Base-by-base conservation (phyloP, 139 green algal genomes). In the Desmodesmus armatus region DNA sequence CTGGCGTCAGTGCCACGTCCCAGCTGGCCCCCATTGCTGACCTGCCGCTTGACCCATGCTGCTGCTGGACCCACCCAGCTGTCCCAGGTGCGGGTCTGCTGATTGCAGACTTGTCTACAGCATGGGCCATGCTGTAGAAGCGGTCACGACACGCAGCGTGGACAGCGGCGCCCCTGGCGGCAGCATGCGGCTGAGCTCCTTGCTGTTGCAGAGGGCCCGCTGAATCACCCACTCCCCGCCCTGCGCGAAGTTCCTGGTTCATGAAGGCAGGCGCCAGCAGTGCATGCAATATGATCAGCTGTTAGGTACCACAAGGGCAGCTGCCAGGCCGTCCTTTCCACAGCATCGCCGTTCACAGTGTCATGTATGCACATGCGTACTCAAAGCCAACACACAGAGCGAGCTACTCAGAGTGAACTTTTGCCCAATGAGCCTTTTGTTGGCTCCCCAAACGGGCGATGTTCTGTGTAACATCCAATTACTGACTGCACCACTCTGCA, bases 141-240 rank as follows among this genome's bases (percentile, higher is more conserved):
- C 80, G 35, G 86, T 87, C 33, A 89, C 73, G 41, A 89, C 73
- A 4, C 86, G 72, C 25, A 90, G 47, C 17, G 86, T 90, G 58
- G 80, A 87, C 63, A 90, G 74, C 17, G 86, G 86, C 55, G 86
- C 80, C 23, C 44, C 60, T 11, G 27, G 29, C 5, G 86, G 86
- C 51, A 90, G 86, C 49, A 90, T 47, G n/a, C 33, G n/a, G 25
- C 60, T 37, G 41, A 89, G 73, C 47, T 23, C 53, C 17, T 19
- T n/a, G 47, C 23, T 51, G 66, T 87, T 90, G 81, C 33, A 43
- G 29, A 90, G 65, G 2, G 65, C 74, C n/a, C 37, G 31, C 75
- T 87, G 74, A 27, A 90, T 44, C 39, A 90, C 87, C 80, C 80
- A 90, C 47, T 90, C 86, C 6, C 86, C 86, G 3, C 86, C 86